Conservation (phyloP, 495 filamentous ascomycete species). For the Pyronema omphalodes region DNA sequence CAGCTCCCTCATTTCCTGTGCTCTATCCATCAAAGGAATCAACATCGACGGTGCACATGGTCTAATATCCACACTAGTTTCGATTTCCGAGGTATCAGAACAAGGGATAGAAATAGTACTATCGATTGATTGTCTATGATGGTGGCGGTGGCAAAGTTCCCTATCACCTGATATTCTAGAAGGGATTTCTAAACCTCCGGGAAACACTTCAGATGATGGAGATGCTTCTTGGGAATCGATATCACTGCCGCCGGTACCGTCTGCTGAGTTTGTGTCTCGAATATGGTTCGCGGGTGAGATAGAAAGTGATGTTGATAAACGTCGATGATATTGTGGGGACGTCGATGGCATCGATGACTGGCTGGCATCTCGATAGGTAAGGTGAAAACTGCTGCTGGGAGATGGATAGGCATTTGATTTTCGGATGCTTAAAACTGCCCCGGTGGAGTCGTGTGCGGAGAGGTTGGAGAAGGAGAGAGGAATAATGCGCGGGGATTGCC, state of each 20-base stretch:
- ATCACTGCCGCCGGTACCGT: too few relatives aligned
- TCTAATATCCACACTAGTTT: constrained; percentile 16
- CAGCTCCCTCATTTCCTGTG: constrained; percentile 17
- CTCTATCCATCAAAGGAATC: constrained; percentile 17
- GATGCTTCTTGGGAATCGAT: too few relatives aligned
- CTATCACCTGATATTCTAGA: constrained; percentile 5
- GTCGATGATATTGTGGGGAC: background rate
- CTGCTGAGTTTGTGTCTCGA: too few relatives aligned
- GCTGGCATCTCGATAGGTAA: background rate
- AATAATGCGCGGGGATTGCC: background rate
- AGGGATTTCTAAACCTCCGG: background rate
- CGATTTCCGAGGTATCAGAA: constrained; percentile 12
- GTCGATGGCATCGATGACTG: background rate
- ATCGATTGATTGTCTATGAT: constrained; percentile 16
- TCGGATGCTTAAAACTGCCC: background rate
- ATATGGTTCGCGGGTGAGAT: too few relatives aligned
- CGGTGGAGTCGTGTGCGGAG: background rate
- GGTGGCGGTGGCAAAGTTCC: constrained; percentile 15
- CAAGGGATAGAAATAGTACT: constrained; percentile 20
- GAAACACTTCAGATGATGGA: background rate
- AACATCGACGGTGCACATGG: constrained; percentile 19
- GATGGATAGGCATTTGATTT: background rate
- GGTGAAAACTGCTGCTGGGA: background rate
- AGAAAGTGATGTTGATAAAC: background rate
- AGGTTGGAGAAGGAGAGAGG: constrained; percentile 1